phyloP scores from a whole-genome alignment of 1,139 yeast species.

The Candida tropicalis region DNA sequence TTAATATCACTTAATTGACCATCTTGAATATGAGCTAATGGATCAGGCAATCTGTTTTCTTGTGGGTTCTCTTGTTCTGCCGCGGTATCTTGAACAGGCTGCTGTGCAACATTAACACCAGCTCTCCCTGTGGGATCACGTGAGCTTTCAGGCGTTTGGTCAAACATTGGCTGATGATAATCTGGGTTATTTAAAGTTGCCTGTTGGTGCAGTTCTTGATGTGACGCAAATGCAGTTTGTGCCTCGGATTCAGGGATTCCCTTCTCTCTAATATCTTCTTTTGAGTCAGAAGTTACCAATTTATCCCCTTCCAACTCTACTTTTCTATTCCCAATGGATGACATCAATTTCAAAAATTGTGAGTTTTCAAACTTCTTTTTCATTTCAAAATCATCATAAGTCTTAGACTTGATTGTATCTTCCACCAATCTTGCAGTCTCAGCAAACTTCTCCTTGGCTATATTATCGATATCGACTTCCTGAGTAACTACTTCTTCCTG shows the following conservation, averaged over 20 bases:
- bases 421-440: slow-evolving; percentile 43
- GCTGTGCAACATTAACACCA: not conserved
- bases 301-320: slow-evolving; percentile 48
- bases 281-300: slow-evolving; percentile 31
- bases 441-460: slow-evolving; percentile 44
- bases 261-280: slow-evolving; percentile 20
- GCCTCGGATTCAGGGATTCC: slow-evolving; percentile 11
- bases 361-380: slow-evolving; percentile 39
- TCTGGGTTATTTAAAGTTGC: slow-evolving; percentile 6
- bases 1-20: slow-evolving; percentile 33
- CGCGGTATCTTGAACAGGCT: slow-evolving; percentile 1
- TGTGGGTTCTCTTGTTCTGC: slow-evolving; percentile 13
- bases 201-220: slow-evolving; percentile 1
- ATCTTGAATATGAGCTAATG: slow-evolving; percentile 47
- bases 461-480: slow-evolving; percentile 14
- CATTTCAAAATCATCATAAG: slow-evolving; percentile 26
- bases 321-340: slow-evolving; percentile 35
- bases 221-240: slow-evolving; percentile 2
- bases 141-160: slow-evolving; percentile 5
- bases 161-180: slow-evolving; percentile 14
- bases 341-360: slow-evolving; percentile 45
- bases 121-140: too few relatives aligned
- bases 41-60: slow-evolving; percentile 43
- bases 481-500: slow-evolving; percentile 13
- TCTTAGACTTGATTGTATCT: slow-evolving; percentile 28